Evolutionary conservation across 495 filamentous ascomycete genomes (phyloP).

Genomic region (Penicillium goetzii): DNA sequence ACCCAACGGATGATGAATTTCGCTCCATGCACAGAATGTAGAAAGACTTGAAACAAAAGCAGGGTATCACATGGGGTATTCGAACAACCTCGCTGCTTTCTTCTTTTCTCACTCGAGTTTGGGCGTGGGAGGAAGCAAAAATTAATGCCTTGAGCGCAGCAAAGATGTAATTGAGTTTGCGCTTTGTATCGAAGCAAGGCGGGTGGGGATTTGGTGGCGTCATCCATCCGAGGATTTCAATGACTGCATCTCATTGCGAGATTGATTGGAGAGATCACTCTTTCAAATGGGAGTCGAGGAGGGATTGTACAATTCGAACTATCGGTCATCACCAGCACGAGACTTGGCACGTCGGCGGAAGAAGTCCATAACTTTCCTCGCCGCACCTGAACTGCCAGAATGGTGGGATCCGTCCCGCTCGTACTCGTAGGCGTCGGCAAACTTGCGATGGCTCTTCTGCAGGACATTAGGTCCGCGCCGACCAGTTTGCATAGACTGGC

Average conservation of each 20-base stretch:
- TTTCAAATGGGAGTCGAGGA: neutral
- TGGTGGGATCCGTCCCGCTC: slow-evolving; percentile 67
- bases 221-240: slow-evolving; percentile 23
- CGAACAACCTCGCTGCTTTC: slow-evolving; percentile 49
- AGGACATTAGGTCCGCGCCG: slow-evolving; percentile 61
- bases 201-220: slow-evolving; percentile 19
- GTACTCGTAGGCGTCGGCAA: slow-evolving; percentile 87
- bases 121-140: slow-evolving; percentile 4
- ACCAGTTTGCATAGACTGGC: slow-evolving; percentile 47
- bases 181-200: slow-evolving; percentile 27
- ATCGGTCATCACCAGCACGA: slow-evolving; percentile 62
- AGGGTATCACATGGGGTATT: slow-evolving; percentile 53
- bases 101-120: slow-evolving; percentile 19
- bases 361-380: slow-evolving; percentile 95
- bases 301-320: slow-evolving; percentile 19
- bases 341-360: slow-evolving; percentile 87
- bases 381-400: slow-evolving; percentile 81
- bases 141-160: slow-evolving; percentile 27
- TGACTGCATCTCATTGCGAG: slow-evolving; percentile 16
- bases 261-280: slow-evolving; percentile 18
- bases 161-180: slow-evolving; percentile 26
- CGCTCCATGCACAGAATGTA: slow-evolving; percentile 46
- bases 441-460: slow-evolving; percentile 82
- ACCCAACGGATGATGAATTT: slow-evolving; percentile 33
- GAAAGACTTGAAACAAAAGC: slow-evolving; percentile 29